These are phyloP conservation scores for Cercospora brassicicola DNA, from an alignment of 2,329 filamentous ascomycete genomes.

Conservation along the genomic window DNA sequence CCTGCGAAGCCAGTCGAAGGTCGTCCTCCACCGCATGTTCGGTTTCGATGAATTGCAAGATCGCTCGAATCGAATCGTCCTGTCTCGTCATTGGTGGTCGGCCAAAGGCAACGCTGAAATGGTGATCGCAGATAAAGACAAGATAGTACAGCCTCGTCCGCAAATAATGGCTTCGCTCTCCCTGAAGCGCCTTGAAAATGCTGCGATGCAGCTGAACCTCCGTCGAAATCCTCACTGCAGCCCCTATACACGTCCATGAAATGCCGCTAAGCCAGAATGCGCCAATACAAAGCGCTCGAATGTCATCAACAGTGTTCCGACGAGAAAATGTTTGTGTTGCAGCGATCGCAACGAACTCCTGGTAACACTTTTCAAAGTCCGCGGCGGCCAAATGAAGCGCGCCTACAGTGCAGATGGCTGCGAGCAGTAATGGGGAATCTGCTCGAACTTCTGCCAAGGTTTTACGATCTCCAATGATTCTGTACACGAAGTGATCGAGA, in stretches of 20 bases:
- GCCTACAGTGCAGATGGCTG: slow-evolving; percentile 41
- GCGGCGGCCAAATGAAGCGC: slow-evolving; percentile 34
- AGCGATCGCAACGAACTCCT: slow-evolving; percentile 35
- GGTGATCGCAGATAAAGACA: slow-evolving; percentile 46
- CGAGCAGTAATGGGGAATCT: slow-evolving; percentile 38
- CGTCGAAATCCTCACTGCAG: slow-evolving; percentile 43
- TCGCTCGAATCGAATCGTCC: slow-evolving; percentile 35
- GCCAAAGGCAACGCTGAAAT: slow-evolving; percentile 42
- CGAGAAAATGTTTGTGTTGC: slow-evolving; percentile 35
- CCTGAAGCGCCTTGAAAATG: slow-evolving; percentile 40
- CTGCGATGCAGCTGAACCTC: slow-evolving; percentile 44
- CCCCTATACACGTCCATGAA: slow-evolving; percentile 35
- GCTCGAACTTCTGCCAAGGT: slow-evolving; percentile 33
- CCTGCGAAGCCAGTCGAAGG: slow-evolving; percentile 32
- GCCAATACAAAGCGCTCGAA: slow-evolving; percentile 41
- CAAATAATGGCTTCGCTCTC: slow-evolving; percentile 37
- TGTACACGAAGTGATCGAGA: slow-evolving; percentile 39
- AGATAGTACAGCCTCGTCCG: slow-evolving; percentile 44
- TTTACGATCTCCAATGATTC: slow-evolving; percentile 37
- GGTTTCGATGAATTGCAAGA: slow-evolving; percentile 37
- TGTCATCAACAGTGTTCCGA: slow-evolving; percentile 33
- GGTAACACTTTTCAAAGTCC: slow-evolving; percentile 36
- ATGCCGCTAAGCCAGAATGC: slow-evolving; percentile 43
- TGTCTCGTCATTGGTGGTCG: slow-evolving; percentile 43
- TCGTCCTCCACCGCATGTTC: slow-evolving; percentile 38